A percentile compares a stretch with the other conserved stretches of the same genome.
These are phyloP conservation scores for Xerocomus spinulosus DNA, from an alignment of 768 basidiomycete genomes.

Conservation along the genomic window DNA sequence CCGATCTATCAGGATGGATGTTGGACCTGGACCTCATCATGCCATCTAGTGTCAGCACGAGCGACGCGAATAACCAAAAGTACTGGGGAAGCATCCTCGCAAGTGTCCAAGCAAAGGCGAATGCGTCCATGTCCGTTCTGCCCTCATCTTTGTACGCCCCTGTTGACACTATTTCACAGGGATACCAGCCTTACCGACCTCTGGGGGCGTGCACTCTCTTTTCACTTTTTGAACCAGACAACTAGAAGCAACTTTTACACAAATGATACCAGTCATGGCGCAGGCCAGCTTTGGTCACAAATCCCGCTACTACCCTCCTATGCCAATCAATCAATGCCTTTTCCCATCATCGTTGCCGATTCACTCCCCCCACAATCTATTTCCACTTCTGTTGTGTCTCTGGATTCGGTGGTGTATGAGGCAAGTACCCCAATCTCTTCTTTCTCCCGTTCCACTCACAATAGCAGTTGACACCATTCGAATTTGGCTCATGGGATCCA, in stretches of 20 bases:
- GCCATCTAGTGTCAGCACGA: constrained; percentile 47
- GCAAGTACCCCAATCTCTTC: constrained; percentile 32
- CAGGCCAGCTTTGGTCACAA: constrained; percentile 66
- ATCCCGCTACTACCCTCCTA: constrained; percentile 50
- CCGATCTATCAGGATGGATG: constrained; percentile 48
- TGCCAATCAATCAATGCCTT: constrained; percentile 47
- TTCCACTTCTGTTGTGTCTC: constrained; percentile 35
- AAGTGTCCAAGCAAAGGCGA: constrained; percentile 54
- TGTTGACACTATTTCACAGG: constrained; percentile 28
- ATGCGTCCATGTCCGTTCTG: constrained; percentile 45
- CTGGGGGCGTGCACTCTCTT: constrained; percentile 60
- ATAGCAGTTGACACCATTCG: constrained; percentile 53
- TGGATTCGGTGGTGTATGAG: constrained; percentile 53
- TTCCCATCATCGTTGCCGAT: constrained; percentile 62
- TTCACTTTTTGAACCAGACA: constrained; percentile 72
- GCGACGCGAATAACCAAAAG: constrained; percentile 43
- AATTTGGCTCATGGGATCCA: constrained; percentile 74
- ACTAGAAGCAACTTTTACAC: constrained; percentile 55
- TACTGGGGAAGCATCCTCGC: constrained; percentile 53
- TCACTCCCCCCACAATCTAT: constrained; percentile 47
- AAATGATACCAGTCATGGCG: constrained; percentile 57
- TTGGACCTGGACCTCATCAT: constrained; percentile 53
- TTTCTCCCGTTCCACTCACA: constrained; percentile 1
- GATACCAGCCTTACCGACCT: constrained; percentile 63
- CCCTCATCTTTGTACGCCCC: neutral